Evolutionary conservation across 176 grass and related monocot genomes (phyloP), one percentile per base, ranked within the genome.

Genomic region (Metroxylon sagu): DNA sequence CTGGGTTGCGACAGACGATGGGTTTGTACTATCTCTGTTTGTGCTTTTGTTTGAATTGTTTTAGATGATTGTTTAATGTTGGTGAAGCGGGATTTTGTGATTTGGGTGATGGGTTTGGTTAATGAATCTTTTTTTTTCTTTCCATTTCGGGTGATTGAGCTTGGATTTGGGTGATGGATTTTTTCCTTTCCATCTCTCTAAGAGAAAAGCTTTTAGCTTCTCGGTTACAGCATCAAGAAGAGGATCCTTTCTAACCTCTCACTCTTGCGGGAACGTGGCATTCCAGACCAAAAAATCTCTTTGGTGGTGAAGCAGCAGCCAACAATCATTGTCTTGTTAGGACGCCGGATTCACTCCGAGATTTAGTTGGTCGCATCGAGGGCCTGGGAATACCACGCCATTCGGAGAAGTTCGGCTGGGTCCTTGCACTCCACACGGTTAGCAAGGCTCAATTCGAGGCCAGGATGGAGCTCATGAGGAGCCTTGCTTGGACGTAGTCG

Each of bases 191-290:
- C n/a, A 26, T 4, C 65, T 18, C 3, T 73, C 52, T n/a, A 72
- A 12, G 71, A 52, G 54, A 21, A 77, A 76, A 52, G n/a, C n/a
- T 14, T 7, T 18, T 56, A 43, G 29, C 16, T 85, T 60, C 50
- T 82, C 35, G 29, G 18, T 7, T 62, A 49, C 18, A 56, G 74
- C 65, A 35, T 83, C 25, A 72, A 79, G 2, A 69, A 60, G 54
- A 63, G 56, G 15, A 49, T 86, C 50, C 56, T 76, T 67, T 61
- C 76, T 30, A 91, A 91, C 74, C 53, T 79, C 29, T 49, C 52
- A 8, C 28, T 74, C 35, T 76, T 91, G 14, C 53, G 17, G 35
- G 58, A 86, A 4, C 8, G 25, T 25, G 77, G 72, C 12, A 1
- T 91, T 16, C 74, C 64, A 7, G 29, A 19, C 3, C 2, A 4